Percentiles rank a stretch among this genome's conserved stretches.
These are phyloP conservation scores for Podila minutissima DNA, from an alignment of 192 early-diverging fungal genomes.

Conservation along the genomic window DNA sequence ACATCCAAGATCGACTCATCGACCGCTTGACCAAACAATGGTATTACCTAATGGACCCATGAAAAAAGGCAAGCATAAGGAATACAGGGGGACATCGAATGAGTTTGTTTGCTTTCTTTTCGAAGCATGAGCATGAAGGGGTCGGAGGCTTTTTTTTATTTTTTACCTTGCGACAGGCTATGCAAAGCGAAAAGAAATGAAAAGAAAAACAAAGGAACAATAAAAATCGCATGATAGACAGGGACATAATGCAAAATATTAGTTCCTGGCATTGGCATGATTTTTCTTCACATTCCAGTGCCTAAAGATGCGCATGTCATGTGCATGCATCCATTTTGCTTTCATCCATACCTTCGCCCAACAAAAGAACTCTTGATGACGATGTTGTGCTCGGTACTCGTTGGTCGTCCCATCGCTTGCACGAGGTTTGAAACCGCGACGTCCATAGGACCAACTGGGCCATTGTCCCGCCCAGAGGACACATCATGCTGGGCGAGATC, in stretches of 20 bases:
- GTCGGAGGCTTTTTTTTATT: background rate
- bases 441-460: conserved; percentile 27
- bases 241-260: too few relatives aligned
- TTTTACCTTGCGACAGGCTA: conserved; percentile 42
- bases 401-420: conserved; percentile 34
- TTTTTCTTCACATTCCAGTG: too few relatives aligned
- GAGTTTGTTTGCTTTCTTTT: background rate
- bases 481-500: conserved; percentile 38
- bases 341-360: conserved; percentile 35
- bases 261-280: too few relatives aligned
- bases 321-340: too few relatives aligned
- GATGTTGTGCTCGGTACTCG: background rate
- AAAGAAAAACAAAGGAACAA: background rate
- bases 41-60: conserved; percentile 14
- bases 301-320: too few relatives aligned
- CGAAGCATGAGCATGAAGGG: background rate
- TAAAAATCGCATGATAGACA: conserved; percentile 4
- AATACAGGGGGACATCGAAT: background rate
- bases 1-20: conserved; percentile 42
- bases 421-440: conserved; percentile 22
- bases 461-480: conserved; percentile 44
- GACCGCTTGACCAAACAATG: conserved; percentile 25
- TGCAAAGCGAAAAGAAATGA: background rate
- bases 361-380: conserved; percentile 16
- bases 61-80: background rate